Conservation (phyloP, 176 grass and related monocot species). For the Carex parvula region DNA sequence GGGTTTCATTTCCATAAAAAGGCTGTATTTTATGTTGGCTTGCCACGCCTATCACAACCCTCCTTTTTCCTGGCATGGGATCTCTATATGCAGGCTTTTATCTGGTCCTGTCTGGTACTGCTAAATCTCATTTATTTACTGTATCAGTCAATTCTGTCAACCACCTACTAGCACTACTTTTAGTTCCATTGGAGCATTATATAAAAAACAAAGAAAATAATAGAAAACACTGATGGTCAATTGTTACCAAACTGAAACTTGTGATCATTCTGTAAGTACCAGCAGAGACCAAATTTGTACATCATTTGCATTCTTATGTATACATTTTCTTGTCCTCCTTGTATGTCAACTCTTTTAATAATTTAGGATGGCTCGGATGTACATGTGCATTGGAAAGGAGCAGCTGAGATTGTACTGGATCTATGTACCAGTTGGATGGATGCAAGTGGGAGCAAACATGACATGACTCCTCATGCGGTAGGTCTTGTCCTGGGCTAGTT, state of each 20-base stretch:
- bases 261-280: neutral
- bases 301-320: neutral
- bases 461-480: slow-evolving; percentile 17
- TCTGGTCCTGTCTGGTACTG: neutral
- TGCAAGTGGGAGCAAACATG: slow-evolving; percentile 43
- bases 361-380: slow-evolving; percentile 53
- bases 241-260: neutral
- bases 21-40: no score
- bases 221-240: neutral
- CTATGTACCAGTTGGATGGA: slow-evolving; percentile 67
- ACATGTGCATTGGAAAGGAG: slow-evolving; percentile 97
- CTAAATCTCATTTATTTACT: neutral
- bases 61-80: neutral
- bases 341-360: neutral
- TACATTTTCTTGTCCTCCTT: neutral
- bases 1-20: no score
- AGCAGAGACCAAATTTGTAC: neutral
- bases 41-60: no score
- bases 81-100: neutral
- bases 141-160: neutral
- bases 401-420: slow-evolving; percentile 80
- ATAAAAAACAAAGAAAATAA: neutral
- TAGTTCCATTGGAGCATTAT: neutral
- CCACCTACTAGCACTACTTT: neutral
- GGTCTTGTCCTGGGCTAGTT: neutral